Evolutionary conservation across 805 yeast species (phyloP), one percentile per base, ranked within the genome.

Genomic region (Candida taoyuanica): DNA sequence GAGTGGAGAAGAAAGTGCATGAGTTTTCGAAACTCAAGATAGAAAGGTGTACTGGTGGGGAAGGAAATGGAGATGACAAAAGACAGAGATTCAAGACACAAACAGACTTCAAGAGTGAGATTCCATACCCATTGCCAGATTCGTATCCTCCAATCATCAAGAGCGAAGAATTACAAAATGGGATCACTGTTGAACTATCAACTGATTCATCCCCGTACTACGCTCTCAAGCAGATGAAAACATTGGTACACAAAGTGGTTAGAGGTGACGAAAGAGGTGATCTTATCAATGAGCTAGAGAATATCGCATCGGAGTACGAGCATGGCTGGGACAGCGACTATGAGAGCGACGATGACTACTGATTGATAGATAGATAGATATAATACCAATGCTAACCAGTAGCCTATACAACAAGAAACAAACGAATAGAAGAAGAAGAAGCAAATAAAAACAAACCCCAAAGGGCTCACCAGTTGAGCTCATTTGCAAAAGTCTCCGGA

Each of bases 251-350:
- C 3, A 61, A 43, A 31, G 44, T 46, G 21, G 50, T 65, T 13
- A 48, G 56, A 31, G 59, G 55, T 12, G 82, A 76, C 43, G 82
- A 76, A 26, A 62, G 76, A 42, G 76, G 71, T 29, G 81, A 75
- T 29, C 50, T 76, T 34, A 63, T 71, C 11, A 79, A 78, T 30
- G 67, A 67, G 17, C 46, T 79, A 8, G 70, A 67, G 3, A 54
- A 58, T 3, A 36, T 74, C 29, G 67, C 71, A 1, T 57, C 61
- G 3, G 72, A 67, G 37, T 79, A 76, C 46, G 74, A 72, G 30
- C 56, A 59, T 42, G 83, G 82, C 0, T 76, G 71, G 47, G 71
- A 66, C 12, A 69, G 64, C 33, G 47, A 52, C 23, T 68, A 63
- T n/a, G 58, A 53, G 18, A 64, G 65, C 26, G 69, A 67, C n/a